Evolutionary conservation across 1,139 yeast genomes (phyloP).

Genomic region (Komagataea norvegica): DNA sequence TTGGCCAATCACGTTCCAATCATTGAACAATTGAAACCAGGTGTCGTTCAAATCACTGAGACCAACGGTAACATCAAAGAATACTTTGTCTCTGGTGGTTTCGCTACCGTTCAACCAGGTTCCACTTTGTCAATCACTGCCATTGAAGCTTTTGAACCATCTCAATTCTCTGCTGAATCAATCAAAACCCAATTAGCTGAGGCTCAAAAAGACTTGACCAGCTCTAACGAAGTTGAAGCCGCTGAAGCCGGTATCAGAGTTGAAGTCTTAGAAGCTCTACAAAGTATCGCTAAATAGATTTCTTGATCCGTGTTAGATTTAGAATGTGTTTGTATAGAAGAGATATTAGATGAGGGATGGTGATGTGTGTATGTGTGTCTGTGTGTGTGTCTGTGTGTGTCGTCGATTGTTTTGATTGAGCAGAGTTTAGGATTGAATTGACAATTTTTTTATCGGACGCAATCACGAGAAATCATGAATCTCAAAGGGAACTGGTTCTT

Average conservation of each 20-base stretch:
- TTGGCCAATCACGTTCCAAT: constrained; percentile 98
- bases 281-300: constrained; percentile 71
- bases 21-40: constrained; percentile 95
- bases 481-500: constrained; percentile 5
- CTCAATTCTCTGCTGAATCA: constrained; percentile 77
- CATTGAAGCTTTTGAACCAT: constrained; percentile 92
- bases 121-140: constrained; percentile 88
- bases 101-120: constrained; percentile 95
- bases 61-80: constrained; percentile 73
- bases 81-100: constrained; percentile 90
- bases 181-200: constrained; percentile 82
- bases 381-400: background rate
- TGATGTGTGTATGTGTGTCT: background rate
- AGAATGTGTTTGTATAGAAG: background rate
- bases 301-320: background rate
- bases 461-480: no score
- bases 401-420: background rate
- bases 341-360: background rate
- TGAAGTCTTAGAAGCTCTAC: constrained; percentile 93
- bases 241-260: constrained; percentile 95
- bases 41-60: constrained; percentile 88
- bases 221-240: constrained; percentile 82
- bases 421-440: background rate
- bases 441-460: background rate
- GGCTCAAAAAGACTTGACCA: constrained; percentile 87